phyloP scores from a whole-genome alignment of 805 yeast species.

The Monosporozyma aquatica region DNA sequence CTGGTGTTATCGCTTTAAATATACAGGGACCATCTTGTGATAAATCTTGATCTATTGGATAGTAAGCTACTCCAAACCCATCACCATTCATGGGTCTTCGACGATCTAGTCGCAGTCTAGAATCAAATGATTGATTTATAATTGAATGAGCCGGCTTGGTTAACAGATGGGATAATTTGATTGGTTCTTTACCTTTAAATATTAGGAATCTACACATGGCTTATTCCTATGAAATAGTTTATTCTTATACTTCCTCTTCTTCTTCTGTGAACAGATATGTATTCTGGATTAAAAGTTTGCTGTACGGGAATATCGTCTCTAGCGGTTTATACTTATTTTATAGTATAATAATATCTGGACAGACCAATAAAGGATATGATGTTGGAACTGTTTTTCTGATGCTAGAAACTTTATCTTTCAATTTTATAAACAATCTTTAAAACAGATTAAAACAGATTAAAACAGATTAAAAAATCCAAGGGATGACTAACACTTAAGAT shows the following conservation, averaged over 20 bases:
- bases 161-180: conserved; percentile 72
- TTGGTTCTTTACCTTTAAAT: conserved; percentile 84
- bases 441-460: too few species aligned
- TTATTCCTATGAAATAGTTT: too few species aligned
- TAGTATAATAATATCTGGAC: too few species aligned
- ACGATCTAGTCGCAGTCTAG: conserved; percentile 76
- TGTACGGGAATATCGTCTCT: too few species aligned
- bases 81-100: conserved; percentile 94
- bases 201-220: conserved; percentile 87
- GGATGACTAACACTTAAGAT: too few species aligned
- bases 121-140: conserved; percentile 91
- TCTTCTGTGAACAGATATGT: not conserved
- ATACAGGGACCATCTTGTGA: conserved; percentile 72
- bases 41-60: conserved; percentile 48
- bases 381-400: too few species aligned
- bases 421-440: too few species aligned
- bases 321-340: too few species aligned
- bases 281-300: too few species aligned
- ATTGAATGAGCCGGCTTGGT: conserved; percentile 96
- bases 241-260: not conserved
- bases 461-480: too few species aligned
- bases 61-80: conserved; percentile 96
- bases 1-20: conserved; percentile 93
- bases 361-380: too few species aligned
- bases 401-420: too few species aligned